Evolutionary conservation across 805 yeast genomes (phyloP).

Genomic region (Lipomyces sp.): DNA sequence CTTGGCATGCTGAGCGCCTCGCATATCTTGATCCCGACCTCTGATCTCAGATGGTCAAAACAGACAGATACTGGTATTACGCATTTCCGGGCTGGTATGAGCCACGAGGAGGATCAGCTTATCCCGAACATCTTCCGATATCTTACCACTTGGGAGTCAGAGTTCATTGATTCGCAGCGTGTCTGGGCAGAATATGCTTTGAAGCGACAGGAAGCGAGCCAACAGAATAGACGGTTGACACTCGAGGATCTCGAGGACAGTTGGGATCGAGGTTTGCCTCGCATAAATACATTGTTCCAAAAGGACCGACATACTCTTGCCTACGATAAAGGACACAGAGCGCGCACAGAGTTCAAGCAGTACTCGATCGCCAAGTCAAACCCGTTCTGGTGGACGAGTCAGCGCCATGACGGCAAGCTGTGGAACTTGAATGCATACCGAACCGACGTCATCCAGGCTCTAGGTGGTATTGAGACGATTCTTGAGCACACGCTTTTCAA

Average conservation of each 20-base stretch:
- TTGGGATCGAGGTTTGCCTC: slow-evolving; percentile 97
- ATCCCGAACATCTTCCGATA: slow-evolving; percentile 95
- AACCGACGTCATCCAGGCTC: slow-evolving; percentile 93
- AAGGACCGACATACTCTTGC: slow-evolving; percentile 94
- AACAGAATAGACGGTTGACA: slow-evolving; percentile 81
- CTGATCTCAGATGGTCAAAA: slow-evolving; percentile 87
- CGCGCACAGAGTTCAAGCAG: slow-evolving; percentile 77
- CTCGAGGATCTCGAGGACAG: slow-evolving; percentile 91
- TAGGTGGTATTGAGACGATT: slow-evolving; percentile 97
- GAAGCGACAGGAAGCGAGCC: slow-evolving; percentile 83
- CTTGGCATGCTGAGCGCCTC: slow-evolving; percentile 97
- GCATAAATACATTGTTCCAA: slow-evolving; percentile 93
- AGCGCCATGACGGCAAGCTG: slow-evolving; percentile 90
- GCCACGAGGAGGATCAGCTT: slow-evolving; percentile 68
- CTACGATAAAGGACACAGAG: slow-evolving; percentile 90
- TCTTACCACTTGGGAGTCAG: slow-evolving; percentile 95
- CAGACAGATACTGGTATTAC: slow-evolving; percentile 95
- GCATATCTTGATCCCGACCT: slow-evolving; percentile 90
- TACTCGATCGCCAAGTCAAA: slow-evolving; percentile 72
- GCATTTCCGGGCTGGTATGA: slow-evolving; percentile 93
- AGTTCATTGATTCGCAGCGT: slow-evolving; percentile 87
- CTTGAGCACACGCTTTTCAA: slow-evolving; percentile 92
- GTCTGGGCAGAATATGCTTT: slow-evolving; percentile 98
- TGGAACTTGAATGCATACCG: slow-evolving; percentile 94
- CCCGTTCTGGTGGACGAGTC: slow-evolving; percentile 97